Evolutionary conservation across 2,329 filamentous ascomycete species (phyloP).

Genomic region (Colletotrichum destructivum): DNA sequence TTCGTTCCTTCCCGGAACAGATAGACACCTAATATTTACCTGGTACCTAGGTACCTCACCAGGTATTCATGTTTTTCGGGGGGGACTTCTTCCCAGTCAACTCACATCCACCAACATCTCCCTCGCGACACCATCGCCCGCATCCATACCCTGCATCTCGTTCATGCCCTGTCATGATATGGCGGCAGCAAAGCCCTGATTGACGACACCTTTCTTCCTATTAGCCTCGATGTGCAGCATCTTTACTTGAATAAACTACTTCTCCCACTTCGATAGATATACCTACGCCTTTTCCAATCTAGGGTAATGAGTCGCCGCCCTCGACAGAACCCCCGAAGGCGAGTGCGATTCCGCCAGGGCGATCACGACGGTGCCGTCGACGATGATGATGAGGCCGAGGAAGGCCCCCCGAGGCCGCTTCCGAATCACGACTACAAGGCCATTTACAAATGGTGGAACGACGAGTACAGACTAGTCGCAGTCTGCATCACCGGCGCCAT

Average conservation of each 20-base stretch:
- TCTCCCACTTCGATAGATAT: not conserved
- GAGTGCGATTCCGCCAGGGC: not conserved
- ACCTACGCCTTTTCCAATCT: not conserved
- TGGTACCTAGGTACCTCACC: too few relatives aligned
- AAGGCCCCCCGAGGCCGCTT: conserved; percentile 25
- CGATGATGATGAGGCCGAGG: conserved; percentile 21
- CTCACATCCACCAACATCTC: not conserved
- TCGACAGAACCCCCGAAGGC: not conserved
- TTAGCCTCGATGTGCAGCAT: not conserved
- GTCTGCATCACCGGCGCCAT: conserved; percentile 49
- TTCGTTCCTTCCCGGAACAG: too few relatives aligned
- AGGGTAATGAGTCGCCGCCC: not conserved
- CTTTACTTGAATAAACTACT: not conserved
- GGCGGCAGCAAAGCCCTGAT: not conserved
- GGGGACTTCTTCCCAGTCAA: not conserved
- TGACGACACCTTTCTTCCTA: not conserved
- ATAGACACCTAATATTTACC: too few relatives aligned
- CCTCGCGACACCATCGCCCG: not conserved
- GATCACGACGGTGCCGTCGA: conserved; percentile 31
- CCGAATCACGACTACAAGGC: conserved; percentile 41
- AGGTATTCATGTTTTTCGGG: not conserved
- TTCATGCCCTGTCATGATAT: not conserved
- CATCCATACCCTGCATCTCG: not conserved
- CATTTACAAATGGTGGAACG: conserved; percentile 54
- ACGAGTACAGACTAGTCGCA: conserved; percentile 53